These are phyloP conservation scores for Pseudotulostoma volvatum DNA, from an alignment of 495 filamentous ascomycete genomes.

Conservation along the genomic window DNA sequence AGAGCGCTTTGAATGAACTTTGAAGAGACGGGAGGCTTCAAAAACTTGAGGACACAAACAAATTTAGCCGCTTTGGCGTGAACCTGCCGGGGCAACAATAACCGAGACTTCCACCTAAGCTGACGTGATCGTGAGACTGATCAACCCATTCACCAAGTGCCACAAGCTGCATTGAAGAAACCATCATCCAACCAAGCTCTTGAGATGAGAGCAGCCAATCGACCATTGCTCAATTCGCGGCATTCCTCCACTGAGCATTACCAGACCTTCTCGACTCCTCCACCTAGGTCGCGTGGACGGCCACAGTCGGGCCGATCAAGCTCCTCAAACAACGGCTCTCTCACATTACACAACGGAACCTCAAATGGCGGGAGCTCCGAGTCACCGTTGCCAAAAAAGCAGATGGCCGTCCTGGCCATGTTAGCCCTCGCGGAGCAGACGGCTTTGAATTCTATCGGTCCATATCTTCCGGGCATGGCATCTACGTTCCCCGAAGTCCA, in stretches of 20 bases:
- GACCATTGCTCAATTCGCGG: background rate
- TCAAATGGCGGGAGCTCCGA: background rate
- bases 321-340: background rate
- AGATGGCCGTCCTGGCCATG: constrained; percentile 70
- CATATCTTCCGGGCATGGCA: constrained; percentile 87
- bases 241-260: background rate
- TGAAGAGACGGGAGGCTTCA: no score
- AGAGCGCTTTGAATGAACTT: no score
- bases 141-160: no score
- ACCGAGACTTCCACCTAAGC: no score
- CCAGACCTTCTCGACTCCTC: background rate
- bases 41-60: no score
- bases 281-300: background rate
- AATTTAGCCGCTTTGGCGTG: no score
- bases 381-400: constrained; percentile 60
- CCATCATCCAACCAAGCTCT: no score
- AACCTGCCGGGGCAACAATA: no score
- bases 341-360: background rate
- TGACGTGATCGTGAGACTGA: no score
- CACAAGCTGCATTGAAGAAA: no score
- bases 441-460: constrained; percentile 89
- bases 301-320: background rate
- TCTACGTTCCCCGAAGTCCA: constrained; percentile 69
- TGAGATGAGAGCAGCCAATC: background rate
- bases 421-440: constrained; percentile 90